Evolutionary conservation across 139 green algal genomes (phyloP).

Genomic region (Picochlorum sp.): DNA sequence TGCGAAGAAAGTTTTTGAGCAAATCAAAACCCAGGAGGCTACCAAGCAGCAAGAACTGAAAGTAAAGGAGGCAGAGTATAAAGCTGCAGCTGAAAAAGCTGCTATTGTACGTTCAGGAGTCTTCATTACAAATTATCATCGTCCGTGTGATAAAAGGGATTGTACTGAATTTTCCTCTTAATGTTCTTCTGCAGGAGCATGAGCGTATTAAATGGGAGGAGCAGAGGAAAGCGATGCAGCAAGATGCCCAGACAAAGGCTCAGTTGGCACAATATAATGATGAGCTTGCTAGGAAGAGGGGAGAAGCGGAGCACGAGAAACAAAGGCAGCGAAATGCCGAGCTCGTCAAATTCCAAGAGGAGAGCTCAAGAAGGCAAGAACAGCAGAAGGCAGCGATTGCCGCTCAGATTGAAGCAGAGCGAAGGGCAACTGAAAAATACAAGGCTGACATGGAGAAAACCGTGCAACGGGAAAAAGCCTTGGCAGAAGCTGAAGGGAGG

Average conservation of each 20-base stretch:
- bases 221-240: conserved; percentile 73
- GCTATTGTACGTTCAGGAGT: too few relatives aligned
- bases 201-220: conserved; percentile 81
- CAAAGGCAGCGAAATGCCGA: conserved; percentile 74
- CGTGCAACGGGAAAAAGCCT: conserved; percentile 72
- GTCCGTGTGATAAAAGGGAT: background rate
- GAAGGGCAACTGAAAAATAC: conserved; percentile 69
- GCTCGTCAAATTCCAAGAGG: conserved; percentile 78
- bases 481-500: conserved; percentile 90
- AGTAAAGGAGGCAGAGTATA: conserved; percentile 59
- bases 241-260: conserved; percentile 77
- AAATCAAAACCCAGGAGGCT: conserved; percentile 79
- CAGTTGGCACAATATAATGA: conserved; percentile 72
- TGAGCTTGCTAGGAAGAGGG: conserved; percentile 55
- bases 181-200: too few relatives aligned
- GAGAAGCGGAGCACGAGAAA: conserved; percentile 63
- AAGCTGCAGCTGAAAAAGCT: conserved; percentile 37
- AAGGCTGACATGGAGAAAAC: conserved; percentile 72
- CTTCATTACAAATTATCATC: background rate
- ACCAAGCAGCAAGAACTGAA: conserved; percentile 79
- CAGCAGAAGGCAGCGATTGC: conserved; percentile 52
- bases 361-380: conserved; percentile 60
- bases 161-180: conserved; percentile 5
- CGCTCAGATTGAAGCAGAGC: conserved; percentile 81
- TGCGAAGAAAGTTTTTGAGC: conserved; percentile 89